phyloP scores from a whole-genome alignment of 176 grass and related monocot genomes.

The Oryza australiensis region DNA sequence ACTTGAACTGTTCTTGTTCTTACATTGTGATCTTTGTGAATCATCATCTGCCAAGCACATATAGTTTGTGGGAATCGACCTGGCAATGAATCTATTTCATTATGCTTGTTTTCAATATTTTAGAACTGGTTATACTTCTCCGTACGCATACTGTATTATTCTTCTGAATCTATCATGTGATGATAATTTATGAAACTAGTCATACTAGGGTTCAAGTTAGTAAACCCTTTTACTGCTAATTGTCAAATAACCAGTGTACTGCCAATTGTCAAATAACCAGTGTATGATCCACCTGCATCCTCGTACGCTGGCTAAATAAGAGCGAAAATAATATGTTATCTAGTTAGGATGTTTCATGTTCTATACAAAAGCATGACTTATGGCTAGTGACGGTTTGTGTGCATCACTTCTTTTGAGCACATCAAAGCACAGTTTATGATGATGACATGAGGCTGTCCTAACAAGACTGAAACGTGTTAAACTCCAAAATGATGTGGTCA shows the following conservation, averaged over 20 bases:
- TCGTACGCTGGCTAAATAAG: neutral
- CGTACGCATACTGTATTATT: neutral
- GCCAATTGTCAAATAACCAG: neutral
- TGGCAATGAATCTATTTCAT: neutral
- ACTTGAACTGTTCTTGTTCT: neutral
- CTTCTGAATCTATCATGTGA: neutral
- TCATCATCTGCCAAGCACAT: neutral
- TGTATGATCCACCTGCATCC: neutral
- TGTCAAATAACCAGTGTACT: neutral
- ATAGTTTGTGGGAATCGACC: neutral
- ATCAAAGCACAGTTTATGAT: neutral
- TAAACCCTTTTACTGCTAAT: neutral
- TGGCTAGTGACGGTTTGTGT: neutral
- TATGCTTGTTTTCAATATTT: slow-evolving; percentile 14
- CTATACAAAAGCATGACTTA: neutral
- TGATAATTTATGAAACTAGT: neutral
- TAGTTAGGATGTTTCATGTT: neutral
- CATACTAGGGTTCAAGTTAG: neutral
- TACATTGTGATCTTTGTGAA: neutral
- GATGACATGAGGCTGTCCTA: neutral
- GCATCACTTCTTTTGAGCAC: neutral
- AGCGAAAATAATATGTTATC: neutral
- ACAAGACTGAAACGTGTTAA: neutral
- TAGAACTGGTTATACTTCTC: neutral
- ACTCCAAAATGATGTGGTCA: neutral